Evolutionary conservation across 768 basidiomycete species (phyloP).

Genomic region (Tephrocybe rancida): DNA sequence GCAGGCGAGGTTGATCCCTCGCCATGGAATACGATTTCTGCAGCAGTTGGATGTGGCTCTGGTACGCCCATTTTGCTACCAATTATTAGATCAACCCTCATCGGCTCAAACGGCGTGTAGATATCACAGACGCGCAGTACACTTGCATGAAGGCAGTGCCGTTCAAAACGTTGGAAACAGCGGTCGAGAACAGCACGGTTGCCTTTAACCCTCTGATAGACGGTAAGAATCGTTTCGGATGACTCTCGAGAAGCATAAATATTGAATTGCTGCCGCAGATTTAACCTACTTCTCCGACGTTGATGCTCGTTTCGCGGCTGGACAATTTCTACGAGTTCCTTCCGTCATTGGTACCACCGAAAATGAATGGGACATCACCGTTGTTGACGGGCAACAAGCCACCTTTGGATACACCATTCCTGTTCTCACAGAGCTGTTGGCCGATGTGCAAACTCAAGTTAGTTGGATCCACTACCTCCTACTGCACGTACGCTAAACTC

Average conservation of each 20-base stretch:
- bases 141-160: conserved; percentile 35
- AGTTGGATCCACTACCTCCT: not conserved
- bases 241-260: not conserved
- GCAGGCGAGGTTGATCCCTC: too few relatives aligned
- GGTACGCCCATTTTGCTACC: conserved; percentile 18
- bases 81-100: not conserved
- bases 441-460: conserved; percentile 9
- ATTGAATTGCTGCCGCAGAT: conserved; percentile 12
- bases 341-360: conserved; percentile 25
- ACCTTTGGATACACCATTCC: conserved; percentile 7
- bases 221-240: conserved; percentile 20
- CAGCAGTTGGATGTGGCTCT: conserved; percentile 32
- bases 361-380: conserved; percentile 22
- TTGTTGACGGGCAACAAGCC: not conserved
- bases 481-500: not conserved
- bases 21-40: conserved; percentile 19
- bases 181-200: conserved; percentile 24
- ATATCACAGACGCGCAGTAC: conserved; percentile 22
- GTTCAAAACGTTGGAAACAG: conserved; percentile 27
- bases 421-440: conserved; percentile 4
- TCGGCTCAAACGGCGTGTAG: too few relatives aligned
- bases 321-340: conserved; percentile 15
- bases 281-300: conserved; percentile 35
- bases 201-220: conserved; percentile 30
- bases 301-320: conserved; percentile 8